Percentiles rank a stretch among this genome's conserved stretches.
Conservation (phyloP, 768 basidiomycete species). For the Lactarius psammicola region DNA sequence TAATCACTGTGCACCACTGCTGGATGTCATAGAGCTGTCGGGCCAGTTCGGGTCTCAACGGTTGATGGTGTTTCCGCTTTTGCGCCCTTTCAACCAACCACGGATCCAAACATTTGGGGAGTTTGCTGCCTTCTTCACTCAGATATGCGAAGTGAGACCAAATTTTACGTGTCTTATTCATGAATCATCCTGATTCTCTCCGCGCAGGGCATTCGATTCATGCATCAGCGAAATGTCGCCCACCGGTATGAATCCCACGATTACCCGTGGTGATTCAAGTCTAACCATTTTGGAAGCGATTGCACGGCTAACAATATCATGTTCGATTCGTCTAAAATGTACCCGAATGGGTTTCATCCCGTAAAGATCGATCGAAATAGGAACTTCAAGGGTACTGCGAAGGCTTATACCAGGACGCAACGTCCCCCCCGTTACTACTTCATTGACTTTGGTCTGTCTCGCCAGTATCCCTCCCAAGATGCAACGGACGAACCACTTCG, state of each 20-base stretch:
- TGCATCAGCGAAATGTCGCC: constrained; percentile 32
- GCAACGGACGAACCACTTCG: constrained; percentile 34
- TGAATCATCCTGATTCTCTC: neutral
- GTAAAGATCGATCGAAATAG: constrained; percentile 18
- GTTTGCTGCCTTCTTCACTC: constrained; percentile 36
- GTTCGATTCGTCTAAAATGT: constrained; percentile 34
- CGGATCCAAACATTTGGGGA: constrained; percentile 40
- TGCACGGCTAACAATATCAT: constrained; percentile 31
- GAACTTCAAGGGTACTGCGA: constrained; percentile 32
- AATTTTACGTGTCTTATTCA: too few relatives aligned
- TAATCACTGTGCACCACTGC: constrained; percentile 33
- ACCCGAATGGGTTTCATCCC: constrained; percentile 35
- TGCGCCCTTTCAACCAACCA: constrained; percentile 34
- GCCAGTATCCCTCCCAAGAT: constrained; percentile 31
- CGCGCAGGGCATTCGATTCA: constrained; percentile 31
- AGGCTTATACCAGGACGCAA: constrained; percentile 29
- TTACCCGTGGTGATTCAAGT: too few relatives aligned
- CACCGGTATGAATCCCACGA: constrained; percentile 33
- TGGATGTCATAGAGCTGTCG: constrained; percentile 29
- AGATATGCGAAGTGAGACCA: constrained; percentile 37
- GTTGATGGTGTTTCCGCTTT: constrained; percentile 38
- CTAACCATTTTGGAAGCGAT: constrained; percentile 10
- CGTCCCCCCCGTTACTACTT: constrained; percentile 33
- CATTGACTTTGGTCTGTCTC: constrained; percentile 35
- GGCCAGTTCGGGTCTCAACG: constrained; percentile 8